phyloP scores from a whole-genome alignment of 257 asterid genomes.

The Euphrasia confusa region DNA sequence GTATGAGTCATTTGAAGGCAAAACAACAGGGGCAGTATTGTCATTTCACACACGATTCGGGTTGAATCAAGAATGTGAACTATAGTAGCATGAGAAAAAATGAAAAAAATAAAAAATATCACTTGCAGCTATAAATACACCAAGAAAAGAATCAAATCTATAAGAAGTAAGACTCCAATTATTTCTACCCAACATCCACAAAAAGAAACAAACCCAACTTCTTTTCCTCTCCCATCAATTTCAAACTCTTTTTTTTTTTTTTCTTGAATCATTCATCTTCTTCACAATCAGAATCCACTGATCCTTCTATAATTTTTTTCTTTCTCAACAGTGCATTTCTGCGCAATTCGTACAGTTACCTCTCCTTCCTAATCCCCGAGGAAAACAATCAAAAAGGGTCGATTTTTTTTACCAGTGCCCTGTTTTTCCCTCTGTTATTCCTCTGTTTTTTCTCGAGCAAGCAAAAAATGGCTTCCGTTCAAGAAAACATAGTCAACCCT shows the following conservation, averaged over 20 bases:
- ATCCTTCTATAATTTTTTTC: constrained; percentile 27
- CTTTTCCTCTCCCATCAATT: constrained; percentile 14
- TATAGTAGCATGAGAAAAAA: constrained; percentile 1
- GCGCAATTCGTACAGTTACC: background rate
- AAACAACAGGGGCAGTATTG: background rate
- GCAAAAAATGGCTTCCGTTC: constrained; percentile 35
- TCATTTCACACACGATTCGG: background rate
- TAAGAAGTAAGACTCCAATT: constrained; percentile 6
- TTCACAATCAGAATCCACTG: constrained; percentile 6
- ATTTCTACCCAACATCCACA: constrained; percentile 15
- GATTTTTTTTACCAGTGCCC: constrained; percentile 15
- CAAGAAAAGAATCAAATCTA: constrained; percentile 1
- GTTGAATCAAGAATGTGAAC: constrained; percentile 42
- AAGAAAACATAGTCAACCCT: constrained; percentile 26
- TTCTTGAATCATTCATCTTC: background rate
- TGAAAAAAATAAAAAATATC: background rate
- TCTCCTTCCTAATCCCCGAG: background rate
- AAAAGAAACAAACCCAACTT: background rate
- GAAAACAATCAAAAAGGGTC: background rate
- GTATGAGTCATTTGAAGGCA: background rate
- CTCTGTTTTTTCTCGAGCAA: background rate
- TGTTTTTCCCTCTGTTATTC: constrained; percentile 20
- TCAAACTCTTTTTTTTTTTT: no score
- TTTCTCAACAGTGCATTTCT: background rate
- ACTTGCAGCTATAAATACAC: constrained; percentile 50